Evolutionary conservation across 441 rosid species (phyloP).

Genomic region (Gossypium trilobum): DNA sequence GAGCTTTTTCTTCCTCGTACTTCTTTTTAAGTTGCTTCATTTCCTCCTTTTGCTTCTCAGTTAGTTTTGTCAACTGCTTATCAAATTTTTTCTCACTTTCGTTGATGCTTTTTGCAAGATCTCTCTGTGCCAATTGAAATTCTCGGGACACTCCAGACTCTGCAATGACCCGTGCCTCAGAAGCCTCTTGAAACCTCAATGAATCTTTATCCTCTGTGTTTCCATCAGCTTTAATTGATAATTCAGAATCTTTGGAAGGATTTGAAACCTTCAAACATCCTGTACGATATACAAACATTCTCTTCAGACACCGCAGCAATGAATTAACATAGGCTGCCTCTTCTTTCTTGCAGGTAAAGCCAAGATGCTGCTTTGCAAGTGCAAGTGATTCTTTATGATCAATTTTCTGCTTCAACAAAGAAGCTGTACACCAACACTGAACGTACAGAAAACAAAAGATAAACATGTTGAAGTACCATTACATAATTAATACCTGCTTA

Average conservation of each 20-base stretch:
- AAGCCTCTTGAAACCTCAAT: slow-evolving; percentile 24
- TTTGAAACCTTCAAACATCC: slow-evolving; percentile 24
- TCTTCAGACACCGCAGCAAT: slow-evolving; percentile 47
- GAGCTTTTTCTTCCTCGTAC: slow-evolving; percentile 34
- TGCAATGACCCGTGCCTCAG: slow-evolving; percentile 27
- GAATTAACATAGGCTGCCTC: slow-evolving; percentile 55
- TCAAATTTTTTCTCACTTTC: slow-evolving; percentile 41
- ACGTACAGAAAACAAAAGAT: slow-evolving; percentile 5
- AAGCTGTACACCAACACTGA: slow-evolving; percentile 80
- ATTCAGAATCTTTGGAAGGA: slow-evolving; percentile 28
- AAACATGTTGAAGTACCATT: background rate
- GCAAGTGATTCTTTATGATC: slow-evolving; percentile 56
- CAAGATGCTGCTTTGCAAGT: slow-evolving; percentile 51
- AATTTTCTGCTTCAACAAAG: slow-evolving; percentile 53
- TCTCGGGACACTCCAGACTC: slow-evolving; percentile 20
- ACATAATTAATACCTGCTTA: background rate
- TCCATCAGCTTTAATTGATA: slow-evolving; percentile 19
- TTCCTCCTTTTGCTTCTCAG: slow-evolving; percentile 32
- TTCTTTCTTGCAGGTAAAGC: slow-evolving; percentile 53
- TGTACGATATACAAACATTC: slow-evolving; percentile 33
- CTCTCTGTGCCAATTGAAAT: slow-evolving; percentile 29
- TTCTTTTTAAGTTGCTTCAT: slow-evolving; percentile 25
- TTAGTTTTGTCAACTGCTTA: slow-evolving; percentile 38
- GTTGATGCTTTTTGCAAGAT: slow-evolving; percentile 38
- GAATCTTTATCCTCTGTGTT: slow-evolving; percentile 22